A percentile compares a stretch with the other conserved stretches of the same genome.
phyloP scores from a whole-genome alignment of 176 grass and related monocot genomes.

The Guadua angustifolia region DNA sequence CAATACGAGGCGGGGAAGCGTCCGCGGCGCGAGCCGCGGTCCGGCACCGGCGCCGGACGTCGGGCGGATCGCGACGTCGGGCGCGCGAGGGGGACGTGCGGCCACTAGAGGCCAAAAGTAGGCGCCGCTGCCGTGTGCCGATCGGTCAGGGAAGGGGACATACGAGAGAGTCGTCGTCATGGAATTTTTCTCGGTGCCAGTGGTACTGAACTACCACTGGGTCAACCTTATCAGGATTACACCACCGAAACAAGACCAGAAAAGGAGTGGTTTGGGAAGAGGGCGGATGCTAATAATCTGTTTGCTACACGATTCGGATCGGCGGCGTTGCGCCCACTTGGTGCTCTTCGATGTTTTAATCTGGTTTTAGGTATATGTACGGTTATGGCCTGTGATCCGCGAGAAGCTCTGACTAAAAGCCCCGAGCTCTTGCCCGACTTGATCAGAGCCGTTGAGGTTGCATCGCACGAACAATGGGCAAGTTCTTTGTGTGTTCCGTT shows the following conservation, averaged over 20 bases:
- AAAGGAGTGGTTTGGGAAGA: background rate
- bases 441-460: too few species aligned
- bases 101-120: background rate
- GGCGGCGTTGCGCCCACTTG: too few species aligned
- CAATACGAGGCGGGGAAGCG: background rate
- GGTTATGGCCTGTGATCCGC: too few species aligned
- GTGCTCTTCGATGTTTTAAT: too few species aligned
- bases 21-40: background rate
- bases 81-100: background rate
- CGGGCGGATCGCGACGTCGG: background rate
- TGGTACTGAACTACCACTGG: background rate
- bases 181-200: background rate
- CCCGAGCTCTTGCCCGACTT: too few species aligned
- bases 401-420: too few species aligned
- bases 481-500: too few species aligned
- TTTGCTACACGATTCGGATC: too few species aligned
- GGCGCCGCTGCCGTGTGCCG: background rate
- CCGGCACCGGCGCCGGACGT: background rate
- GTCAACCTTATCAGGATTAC: slow-evolving; percentile 35
- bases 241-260: background rate
- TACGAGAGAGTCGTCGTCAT: background rate
- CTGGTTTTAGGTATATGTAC: too few species aligned
- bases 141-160: background rate
- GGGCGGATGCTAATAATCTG: background rate
- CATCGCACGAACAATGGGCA: too few species aligned